Percentiles rank a stretch among this genome's conserved stretches.
phyloP scores from a whole-genome alignment of 441 rosid genomes.

The Theobroma grandiflorum region DNA sequence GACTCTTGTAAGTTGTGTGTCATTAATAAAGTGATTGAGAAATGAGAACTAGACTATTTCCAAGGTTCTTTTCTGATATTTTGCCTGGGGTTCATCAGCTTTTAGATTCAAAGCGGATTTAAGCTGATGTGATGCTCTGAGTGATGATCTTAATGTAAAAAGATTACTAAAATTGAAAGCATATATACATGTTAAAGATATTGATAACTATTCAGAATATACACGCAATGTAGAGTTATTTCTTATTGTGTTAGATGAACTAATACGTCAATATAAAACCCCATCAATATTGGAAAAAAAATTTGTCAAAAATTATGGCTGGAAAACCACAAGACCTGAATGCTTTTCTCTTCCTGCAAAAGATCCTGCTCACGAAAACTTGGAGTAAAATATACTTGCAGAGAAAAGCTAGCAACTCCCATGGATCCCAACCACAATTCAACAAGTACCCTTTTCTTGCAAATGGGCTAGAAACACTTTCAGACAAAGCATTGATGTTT shows the following conservation, averaged over 20 bases:
- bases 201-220: no score
- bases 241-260: no score
- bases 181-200: no score
- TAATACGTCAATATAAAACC: not conserved
- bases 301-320: conserved; percentile 12
- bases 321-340: conserved; percentile 5
- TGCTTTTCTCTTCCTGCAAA: conserved; percentile 3
- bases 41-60: not conserved
- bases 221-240: no score
- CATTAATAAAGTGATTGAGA: not conserved
- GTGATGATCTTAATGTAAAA: no score
- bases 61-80: not conserved
- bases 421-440: not conserved
- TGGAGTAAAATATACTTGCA: conserved; percentile 18
- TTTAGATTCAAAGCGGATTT: not conserved
- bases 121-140: no score
- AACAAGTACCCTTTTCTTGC: not conserved
- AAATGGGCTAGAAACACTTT: conserved; percentile 1
- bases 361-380: not conserved
- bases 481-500: conserved; percentile 37
- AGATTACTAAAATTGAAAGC: no score
- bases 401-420: conserved; percentile 17
- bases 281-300: not conserved
- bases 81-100: not conserved
- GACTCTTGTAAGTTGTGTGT: not conserved